Evolutionary conservation across 257 asterid species (phyloP), one percentile per base, ranked within the genome.

Genomic region (Nicotiana knightiana): DNA sequence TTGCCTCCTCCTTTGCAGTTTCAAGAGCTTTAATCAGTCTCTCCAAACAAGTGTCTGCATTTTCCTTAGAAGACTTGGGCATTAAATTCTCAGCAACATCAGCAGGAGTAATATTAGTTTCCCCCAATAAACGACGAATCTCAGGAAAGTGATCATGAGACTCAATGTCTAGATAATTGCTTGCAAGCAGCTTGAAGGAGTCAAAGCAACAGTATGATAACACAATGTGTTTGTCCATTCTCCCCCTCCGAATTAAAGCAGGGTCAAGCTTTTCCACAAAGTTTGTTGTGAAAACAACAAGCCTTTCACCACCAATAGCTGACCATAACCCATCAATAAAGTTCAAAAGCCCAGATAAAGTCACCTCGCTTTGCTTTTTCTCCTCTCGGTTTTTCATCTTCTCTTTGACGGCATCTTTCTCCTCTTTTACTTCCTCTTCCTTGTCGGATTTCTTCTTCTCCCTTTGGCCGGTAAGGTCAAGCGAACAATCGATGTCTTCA

Each of bases 21-120:
- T 70, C 77, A 46, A 70, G 77, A 21, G 77, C 77, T 70, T 70
- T 70, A 11, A 70, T 70, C 59, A 70, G 3, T 43, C 77, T 70
- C 77, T 70, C 77, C 3, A 70, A 70, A 1, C 77, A 70, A 70
- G 11, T 43, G 0, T 70, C 33, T 43, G 77, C 77, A 70, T 70
- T 70, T 70, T 70, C 58, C 77, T 70, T 70, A 5, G 35, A 70
- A 5, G 78, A 70, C 78, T 70, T 70, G 3, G 78, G 78, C 78
- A 70, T 70, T 57, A 70, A 70, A 43, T 43, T 70, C 78, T 70
- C 78, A 70, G 78, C 58, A 70, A 70, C 7, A 43, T 70, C 78
- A 70, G 78, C 78, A 43, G 78, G 78, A 11, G 78, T 70, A 57
- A 43, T 11, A 43, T 70, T 43, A 70, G 59, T 11, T 70, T 70